Evolutionary conservation across 352 stramenopile species (phyloP).

Genomic region (Globisporangium barbulae): DNA sequence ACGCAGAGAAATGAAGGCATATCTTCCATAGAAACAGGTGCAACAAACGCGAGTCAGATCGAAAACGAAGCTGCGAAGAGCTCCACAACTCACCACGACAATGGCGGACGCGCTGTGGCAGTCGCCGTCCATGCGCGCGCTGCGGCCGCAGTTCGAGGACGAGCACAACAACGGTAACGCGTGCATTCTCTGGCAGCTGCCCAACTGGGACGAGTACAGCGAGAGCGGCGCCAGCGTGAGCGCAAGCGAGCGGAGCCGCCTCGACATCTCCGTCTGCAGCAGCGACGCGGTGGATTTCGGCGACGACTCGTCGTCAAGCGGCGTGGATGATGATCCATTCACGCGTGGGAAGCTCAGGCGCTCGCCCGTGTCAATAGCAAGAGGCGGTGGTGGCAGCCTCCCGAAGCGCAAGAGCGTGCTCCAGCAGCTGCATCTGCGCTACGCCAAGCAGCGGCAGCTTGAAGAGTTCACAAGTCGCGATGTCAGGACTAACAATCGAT

Average conservation of each 20-base stretch:
- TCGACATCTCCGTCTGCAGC: conserved; percentile 11
- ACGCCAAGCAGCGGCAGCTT: conserved; percentile 11
- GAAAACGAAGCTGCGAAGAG: neutral
- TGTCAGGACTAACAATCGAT: neutral
- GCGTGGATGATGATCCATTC: neutral
- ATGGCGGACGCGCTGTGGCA: conserved; percentile 9
- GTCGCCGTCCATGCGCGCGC: conserved; percentile 11
- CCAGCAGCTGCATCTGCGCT: conserved; percentile 16
- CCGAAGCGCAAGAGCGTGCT: conserved; percentile 10
- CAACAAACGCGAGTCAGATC: too few species aligned
- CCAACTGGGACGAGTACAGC: conserved; percentile 56
- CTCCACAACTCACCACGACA: neutral
- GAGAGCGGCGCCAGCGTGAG: conserved; percentile 25
- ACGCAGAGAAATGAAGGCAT: too few species aligned
- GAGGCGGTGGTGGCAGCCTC: neutral
- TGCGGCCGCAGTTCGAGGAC: conserved; percentile 10
- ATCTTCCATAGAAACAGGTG: too few species aligned
- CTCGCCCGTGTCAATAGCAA: conserved; percentile 10
- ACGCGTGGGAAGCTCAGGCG: conserved; percentile 1
- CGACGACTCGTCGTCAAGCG: conserved; percentile 8
- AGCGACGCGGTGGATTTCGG: conserved; percentile 1
- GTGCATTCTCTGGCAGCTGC: conserved; percentile 33
- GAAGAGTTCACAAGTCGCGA: neutral
- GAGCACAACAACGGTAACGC: neutral
- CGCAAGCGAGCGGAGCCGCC: neutral